These are phyloP conservation scores for Ophiocordyceps camponoti-leonardi DNA, from an alignment of 2,329 filamentous ascomycete genomes.

Conservation along the genomic window DNA sequence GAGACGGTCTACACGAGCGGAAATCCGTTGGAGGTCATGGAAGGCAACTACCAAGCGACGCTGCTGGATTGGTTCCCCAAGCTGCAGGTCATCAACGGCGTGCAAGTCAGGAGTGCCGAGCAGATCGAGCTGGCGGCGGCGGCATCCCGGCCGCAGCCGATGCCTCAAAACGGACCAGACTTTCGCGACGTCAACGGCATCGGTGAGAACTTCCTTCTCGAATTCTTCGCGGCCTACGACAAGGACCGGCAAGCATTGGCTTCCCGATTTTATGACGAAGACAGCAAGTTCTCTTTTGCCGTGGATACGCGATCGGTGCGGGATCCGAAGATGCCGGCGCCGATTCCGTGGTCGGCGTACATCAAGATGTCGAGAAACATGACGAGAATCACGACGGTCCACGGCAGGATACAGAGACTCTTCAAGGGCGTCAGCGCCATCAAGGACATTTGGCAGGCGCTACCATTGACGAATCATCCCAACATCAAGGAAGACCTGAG, in stretches of 20 bases:
- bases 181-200: conserved; percentile 61
- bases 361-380: conserved; percentile 67
- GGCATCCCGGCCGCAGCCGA: conserved; percentile 32
- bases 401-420: conserved; percentile 45
- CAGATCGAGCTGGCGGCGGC: conserved; percentile 41
- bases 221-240: conserved; percentile 63
- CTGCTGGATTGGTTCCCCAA: conserved; percentile 71
- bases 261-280: conserved; percentile 54
- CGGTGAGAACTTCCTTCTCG: conserved; percentile 56
- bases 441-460: conserved; percentile 45
- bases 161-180: conserved; percentile 46
- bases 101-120: conserved; percentile 55
- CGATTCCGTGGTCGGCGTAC: conserved; percentile 54
- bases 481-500: conserved; percentile 46
- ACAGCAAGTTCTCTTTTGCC: conserved; percentile 59
- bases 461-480: conserved; percentile 62
- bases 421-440: conserved; percentile 50
- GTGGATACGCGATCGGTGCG: conserved; percentile 45
- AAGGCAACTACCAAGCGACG: conserved; percentile 46
- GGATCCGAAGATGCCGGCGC: conserved; percentile 23
- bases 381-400: conserved; percentile 43
- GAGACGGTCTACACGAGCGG: conserved; percentile 65
- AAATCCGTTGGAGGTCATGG: conserved; percentile 52
- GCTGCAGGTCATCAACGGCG: conserved; percentile 59
- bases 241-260: conserved; percentile 46